A percentile compares a stretch with the other conserved stretches of the same genome.
phyloP scores from a whole-genome alignment of 1,284 basidiomycete species.

The Gomphus bonarii region DNA sequence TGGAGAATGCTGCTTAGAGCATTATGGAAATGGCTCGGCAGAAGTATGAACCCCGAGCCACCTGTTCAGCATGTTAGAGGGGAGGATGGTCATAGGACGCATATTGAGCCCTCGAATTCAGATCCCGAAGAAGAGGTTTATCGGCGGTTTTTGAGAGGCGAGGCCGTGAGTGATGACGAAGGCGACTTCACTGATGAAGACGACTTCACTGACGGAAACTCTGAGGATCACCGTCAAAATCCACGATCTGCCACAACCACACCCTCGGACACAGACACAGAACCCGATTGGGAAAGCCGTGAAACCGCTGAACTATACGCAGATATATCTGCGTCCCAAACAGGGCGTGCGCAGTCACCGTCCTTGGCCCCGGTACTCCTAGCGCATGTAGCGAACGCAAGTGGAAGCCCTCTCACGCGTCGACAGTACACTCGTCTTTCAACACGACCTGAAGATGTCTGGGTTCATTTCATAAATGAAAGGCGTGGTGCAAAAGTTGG shows the following conservation, averaged over 20 bases:
- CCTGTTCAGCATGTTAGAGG: constrained; percentile 7
- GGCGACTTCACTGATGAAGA: constrained; percentile 34
- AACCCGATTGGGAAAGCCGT: constrained; percentile 16
- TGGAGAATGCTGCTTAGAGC: constrained; percentile 18
- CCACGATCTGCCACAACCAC: constrained; percentile 13
- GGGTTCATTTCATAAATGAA: constrained; percentile 19
- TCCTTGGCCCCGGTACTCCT: constrained; percentile 31
- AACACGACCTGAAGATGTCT: constrained; percentile 18
- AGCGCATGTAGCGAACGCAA: constrained; percentile 35
- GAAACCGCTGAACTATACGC: constrained; percentile 33
- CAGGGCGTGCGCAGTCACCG: not conserved
- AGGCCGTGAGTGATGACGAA: constrained; percentile 52
- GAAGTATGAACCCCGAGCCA: not conserved
- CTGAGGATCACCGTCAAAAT: constrained; percentile 13
- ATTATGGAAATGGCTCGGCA: not conserved
- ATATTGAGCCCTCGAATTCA: constrained; percentile 2
- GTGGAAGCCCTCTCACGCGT: constrained; percentile 36
- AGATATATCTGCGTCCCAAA: constrained; percentile 28
- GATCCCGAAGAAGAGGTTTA: constrained; percentile 31
- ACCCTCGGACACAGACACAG: constrained; percentile 19
- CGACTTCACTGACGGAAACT: not conserved
- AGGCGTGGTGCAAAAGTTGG: constrained; percentile 12
- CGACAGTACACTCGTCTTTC: constrained; percentile 31
- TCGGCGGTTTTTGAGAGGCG: constrained; percentile 49
- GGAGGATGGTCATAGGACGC: constrained; percentile 15